Conservation (phyloP, 2,329 filamentous ascomycete species). For the Metarhizium rileyi region DNA sequence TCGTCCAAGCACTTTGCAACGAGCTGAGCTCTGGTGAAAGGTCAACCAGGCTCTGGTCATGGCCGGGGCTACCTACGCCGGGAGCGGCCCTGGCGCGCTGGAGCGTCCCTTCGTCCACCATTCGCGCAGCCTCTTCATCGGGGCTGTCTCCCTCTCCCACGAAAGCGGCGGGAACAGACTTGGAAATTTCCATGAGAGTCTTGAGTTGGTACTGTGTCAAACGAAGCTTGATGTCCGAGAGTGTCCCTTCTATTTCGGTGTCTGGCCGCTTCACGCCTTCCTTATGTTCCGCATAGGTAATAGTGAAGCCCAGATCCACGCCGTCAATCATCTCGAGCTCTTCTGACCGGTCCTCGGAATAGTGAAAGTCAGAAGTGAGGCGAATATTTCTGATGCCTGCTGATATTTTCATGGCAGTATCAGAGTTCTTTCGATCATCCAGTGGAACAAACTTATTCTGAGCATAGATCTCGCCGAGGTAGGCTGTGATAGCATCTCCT, state of each 20-base stretch:
- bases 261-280: conserved; percentile 71
- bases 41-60: conserved; percentile 36
- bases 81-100: conserved; percentile 36
- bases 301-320: conserved; percentile 85
- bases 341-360: conserved; percentile 60
- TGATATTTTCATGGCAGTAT: conserved; percentile 79
- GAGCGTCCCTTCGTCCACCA: conserved; percentile 52
- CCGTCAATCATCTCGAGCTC: conserved; percentile 96
- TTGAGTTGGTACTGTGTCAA: conserved; percentile 87
- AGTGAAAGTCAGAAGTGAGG: conserved; percentile 83
- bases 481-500: conserved; percentile 80
- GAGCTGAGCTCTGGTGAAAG: conserved; percentile 62
- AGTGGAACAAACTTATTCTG: conserved; percentile 86
- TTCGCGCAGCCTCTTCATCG: conserved; percentile 64
- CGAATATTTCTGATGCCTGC: conserved; percentile 88
- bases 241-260: conserved; percentile 78
- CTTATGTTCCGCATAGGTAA: conserved; percentile 84
- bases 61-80: conserved; percentile 18
- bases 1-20: conserved; percentile 71
- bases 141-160: conserved; percentile 55
- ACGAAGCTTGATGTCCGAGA: conserved; percentile 87
- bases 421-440: conserved; percentile 62
- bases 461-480: conserved; percentile 93
- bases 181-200: conserved; percentile 78
- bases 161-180: conserved; percentile 81